Base-by-base conservation (phyloP, 768 basidiomycete genomes). In the Saitozyma sp. region DNA sequence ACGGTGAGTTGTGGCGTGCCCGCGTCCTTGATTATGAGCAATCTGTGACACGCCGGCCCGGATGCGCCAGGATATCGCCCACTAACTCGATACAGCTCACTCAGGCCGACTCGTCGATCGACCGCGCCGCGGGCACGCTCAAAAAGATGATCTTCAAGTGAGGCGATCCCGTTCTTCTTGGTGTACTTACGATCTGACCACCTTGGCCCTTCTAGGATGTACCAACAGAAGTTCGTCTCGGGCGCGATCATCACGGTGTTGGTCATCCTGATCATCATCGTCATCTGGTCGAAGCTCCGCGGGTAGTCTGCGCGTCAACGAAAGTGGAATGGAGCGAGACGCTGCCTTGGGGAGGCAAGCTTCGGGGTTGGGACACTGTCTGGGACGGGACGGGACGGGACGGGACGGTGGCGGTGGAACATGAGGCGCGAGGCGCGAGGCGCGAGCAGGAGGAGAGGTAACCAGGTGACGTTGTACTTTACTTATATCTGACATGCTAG, bases 111-210 rank as follows among this genome's bases (percentile, higher is more conserved):
- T 84, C 84, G 17, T 88, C 89, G 6, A 93, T 99, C 72, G 92
- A 94, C 79, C 85, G 90, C 45, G 95, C 96, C 38, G 88, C 91
- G 3, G 88, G 88, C 11, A 98, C 94, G 49, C 81, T 99, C 55
- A 95, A 89, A 83, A 89, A 89, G 80, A 98, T 98, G 95, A 89
- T 97, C 60, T 84, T 89, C 82, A 87, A 91, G 96, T 96, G 79
- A 68, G 88, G 82, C 53, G 38, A 52, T 16, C 29, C 29, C 29
- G 29, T 29, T 29, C 29, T 29, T 29, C 29, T 29, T 29, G 29
- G 29, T 5, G 5, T 29, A 29, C 29, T 16, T 62, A 54, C 42
- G 62, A 50, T n/a, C 10, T 46, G 46, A 39, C 39, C 42, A 42
- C 14, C 20, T 51, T 48, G 60, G 40, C 46, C 50, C 43, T 62